Percentiles rank a stretch among this genome's conserved stretches.
Evolutionary conservation across 306 rosid genomes (phyloP).

Genomic region (Rosa persica): DNA sequence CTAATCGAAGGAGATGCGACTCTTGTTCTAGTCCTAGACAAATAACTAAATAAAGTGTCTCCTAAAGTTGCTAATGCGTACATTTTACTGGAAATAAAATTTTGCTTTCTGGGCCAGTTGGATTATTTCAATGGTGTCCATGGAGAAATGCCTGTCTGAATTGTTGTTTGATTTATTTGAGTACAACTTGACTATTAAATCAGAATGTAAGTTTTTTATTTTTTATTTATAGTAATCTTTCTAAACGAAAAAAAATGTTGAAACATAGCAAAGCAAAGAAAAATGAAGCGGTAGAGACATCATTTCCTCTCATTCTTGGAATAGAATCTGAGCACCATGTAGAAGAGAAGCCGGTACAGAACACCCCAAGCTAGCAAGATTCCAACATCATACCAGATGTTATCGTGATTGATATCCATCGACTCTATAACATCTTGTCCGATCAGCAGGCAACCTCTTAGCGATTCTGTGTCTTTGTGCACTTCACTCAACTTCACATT

Average conservation of each 20-base stretch:
- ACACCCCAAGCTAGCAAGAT: constrained; percentile 91
- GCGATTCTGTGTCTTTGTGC: constrained; percentile 19
- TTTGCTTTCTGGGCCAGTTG: neutral
- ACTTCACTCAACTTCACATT: constrained; percentile 31
- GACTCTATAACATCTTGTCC: constrained; percentile 66
- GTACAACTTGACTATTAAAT: neutral
- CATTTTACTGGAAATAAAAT: neutral
- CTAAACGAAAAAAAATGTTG: neutral
- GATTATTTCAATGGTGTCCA: neutral
- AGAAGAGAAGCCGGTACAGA: constrained; percentile 75
- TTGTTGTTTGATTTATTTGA: neutral
- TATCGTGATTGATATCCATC: constrained; percentile 51
- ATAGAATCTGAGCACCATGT: constrained; percentile 83
- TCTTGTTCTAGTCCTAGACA: constrained; percentile 13
- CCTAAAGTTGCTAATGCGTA: neutral
- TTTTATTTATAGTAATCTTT: neutral
- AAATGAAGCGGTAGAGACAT: neutral
- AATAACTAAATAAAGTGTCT: constrained; percentile 19
- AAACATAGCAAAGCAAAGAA: constrained; percentile 2
- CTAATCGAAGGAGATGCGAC: neutral
- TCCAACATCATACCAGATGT: constrained; percentile 51
- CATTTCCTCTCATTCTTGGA: constrained; percentile 85
- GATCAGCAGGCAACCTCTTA: constrained; percentile 39
- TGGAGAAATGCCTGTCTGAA: neutral
- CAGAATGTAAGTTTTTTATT: neutral